Conservation (phyloP, 305 asterid genomes). For the Plantago lanceolata region DNA sequence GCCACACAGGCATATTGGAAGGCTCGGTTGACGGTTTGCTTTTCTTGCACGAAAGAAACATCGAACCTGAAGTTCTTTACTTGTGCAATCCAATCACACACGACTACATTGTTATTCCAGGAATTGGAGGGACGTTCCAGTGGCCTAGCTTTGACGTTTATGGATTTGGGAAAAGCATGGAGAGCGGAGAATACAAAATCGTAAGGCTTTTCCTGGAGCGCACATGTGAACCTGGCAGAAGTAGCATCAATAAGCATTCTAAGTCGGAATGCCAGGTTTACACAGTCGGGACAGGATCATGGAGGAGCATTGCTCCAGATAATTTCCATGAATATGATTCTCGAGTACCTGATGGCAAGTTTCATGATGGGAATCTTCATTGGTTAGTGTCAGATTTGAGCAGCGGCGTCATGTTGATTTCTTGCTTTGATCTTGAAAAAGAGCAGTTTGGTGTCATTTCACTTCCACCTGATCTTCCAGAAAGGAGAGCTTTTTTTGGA, state of each 20-base stretch:
- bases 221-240: neutral
- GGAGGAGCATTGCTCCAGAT: constrained; percentile 27
- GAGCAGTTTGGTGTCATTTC: constrained; percentile 22
- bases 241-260: neutral
- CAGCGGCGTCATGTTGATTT: constrained; percentile 7
- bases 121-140: constrained; percentile 7
- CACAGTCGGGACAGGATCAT: constrained; percentile 38
- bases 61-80: constrained; percentile 19
- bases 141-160: constrained; percentile 17
- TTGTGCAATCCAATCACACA: constrained; percentile 35
- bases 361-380: constrained; percentile 24
- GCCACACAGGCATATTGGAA: too few relatives aligned
- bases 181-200: constrained; percentile 29
- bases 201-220: constrained; percentile 27
- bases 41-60: constrained; percentile 15
- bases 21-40: constrained; percentile 28
- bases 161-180: constrained; percentile 39
- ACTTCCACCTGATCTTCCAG: constrained; percentile 18
- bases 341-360: constrained; percentile 6
- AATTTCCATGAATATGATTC: neutral
- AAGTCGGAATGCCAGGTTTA: constrained; percentile 20
- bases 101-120: constrained; percentile 19
- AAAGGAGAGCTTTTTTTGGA: neutral
- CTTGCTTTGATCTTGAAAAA: constrained; percentile 31
- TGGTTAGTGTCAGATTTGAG: constrained; percentile 27